phyloP scores from a whole-genome alignment of 768 basidiomycete genomes.

The Cystofilobasidium ferigula region DNA sequence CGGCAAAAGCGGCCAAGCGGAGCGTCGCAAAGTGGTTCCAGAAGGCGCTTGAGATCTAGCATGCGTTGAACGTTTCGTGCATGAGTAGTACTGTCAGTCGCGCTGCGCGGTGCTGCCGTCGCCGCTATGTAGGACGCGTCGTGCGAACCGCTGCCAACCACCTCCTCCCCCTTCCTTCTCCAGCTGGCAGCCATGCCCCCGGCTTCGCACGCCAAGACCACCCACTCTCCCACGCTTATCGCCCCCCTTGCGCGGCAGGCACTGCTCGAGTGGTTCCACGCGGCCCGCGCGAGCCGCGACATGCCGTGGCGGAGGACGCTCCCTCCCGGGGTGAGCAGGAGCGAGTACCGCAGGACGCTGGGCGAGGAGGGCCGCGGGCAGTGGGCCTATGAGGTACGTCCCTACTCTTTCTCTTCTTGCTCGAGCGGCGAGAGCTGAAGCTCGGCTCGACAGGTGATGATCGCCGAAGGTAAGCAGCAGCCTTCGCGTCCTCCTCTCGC shows the following conservation, averaged over 20 bases:
- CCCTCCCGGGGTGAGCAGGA: neutral
- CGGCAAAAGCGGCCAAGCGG: too few relatives aligned
- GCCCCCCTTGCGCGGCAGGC: neutral
- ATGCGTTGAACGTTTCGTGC: too few relatives aligned
- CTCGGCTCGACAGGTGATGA: conserved; percentile 8
- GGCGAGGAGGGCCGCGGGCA: conserved; percentile 4
- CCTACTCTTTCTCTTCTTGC: neutral
- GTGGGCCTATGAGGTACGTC: conserved; percentile 22
- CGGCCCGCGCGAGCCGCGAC: neutral
- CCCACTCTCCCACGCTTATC: too few relatives aligned
- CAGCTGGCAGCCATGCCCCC: too few relatives aligned
- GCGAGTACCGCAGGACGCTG: neutral
- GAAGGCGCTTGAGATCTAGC: too few relatives aligned
- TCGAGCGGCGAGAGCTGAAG: neutral
- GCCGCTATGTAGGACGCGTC: too few relatives aligned
- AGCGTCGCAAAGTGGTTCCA: too few relatives aligned
- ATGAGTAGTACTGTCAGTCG: too few relatives aligned
- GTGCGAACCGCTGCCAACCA: too few relatives aligned
- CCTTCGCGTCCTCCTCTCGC: neutral
- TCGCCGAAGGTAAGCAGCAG: conserved; percentile 4
- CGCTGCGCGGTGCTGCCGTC: too few relatives aligned
- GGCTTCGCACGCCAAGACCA: too few relatives aligned
- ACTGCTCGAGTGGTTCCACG: conserved; percentile 21
- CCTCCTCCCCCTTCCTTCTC: too few relatives aligned
- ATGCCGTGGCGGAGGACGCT: conserved; percentile 19